A percentile compares a stretch with the other conserved stretches of the same genome.
Conservation (phyloP, 345 rosid species). For the Corchorus olitorius region DNA sequence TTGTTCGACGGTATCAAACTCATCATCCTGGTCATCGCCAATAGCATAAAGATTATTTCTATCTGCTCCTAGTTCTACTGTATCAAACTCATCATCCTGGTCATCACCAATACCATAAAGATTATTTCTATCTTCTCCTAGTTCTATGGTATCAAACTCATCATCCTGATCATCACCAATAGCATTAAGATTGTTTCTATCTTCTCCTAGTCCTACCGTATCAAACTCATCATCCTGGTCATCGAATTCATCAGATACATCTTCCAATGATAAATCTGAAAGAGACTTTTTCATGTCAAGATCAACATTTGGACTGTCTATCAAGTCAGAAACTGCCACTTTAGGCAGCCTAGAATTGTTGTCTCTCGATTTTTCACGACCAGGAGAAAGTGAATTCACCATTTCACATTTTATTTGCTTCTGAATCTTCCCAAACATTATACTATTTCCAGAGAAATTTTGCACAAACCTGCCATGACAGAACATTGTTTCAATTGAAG, state of each 20-base stretch:
- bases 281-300: slow-evolving; percentile 24
- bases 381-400: slow-evolving; percentile 34
- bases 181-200: no score
- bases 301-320: slow-evolving; percentile 23
- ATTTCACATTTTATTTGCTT: slow-evolving; percentile 72
- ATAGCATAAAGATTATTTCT: no score
- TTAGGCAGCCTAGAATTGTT: slow-evolving; percentile 23
- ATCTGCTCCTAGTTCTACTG: no score
- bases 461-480: slow-evolving; percentile 63
- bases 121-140: no score
- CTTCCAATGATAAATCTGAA: slow-evolving; percentile 21
- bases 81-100: no score
- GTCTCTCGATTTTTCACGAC: slow-evolving; percentile 30
- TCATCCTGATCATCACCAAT: no score
- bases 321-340: slow-evolving; percentile 21
- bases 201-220: slow-evolving; percentile 29
- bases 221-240: slow-evolving; percentile 36
- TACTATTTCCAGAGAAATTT: slow-evolving; percentile 47
- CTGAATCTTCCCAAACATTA: slow-evolving; percentile 72
- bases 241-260: slow-evolving; percentile 16
- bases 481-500: slow-evolving; percentile 8
- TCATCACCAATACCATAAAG: no score
- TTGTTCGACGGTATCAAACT: no score
- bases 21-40: no score
- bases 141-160: no score